Evolutionary conservation across 345 rosid genomes (phyloP).

Genomic region (Trapa bicornis): DNA sequence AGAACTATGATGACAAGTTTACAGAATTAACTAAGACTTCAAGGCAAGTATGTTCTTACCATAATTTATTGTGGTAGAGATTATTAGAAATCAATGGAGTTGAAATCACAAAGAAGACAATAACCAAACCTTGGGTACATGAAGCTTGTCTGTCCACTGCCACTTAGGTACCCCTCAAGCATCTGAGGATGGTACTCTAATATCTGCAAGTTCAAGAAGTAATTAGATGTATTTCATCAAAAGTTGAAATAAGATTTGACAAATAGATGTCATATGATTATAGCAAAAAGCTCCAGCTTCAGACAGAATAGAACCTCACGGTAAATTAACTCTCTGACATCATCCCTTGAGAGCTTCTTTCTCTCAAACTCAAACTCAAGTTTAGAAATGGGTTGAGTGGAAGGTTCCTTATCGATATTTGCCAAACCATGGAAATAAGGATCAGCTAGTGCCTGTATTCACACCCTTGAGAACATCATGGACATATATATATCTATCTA

Average conservation of each 20-base stretch:
- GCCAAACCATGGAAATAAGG: conserved; percentile 80
- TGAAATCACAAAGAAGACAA: neutral
- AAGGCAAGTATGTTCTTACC: neutral
- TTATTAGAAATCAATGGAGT: neutral
- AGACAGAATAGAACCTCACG: conserved; percentile 55
- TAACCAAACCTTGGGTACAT: conserved; percentile 80
- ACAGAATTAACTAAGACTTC: neutral
- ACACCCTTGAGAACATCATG: conserved; percentile 8
- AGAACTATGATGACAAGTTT: conserved; percentile 39
- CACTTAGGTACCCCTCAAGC: conserved; percentile 87
- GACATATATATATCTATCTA: neutral
- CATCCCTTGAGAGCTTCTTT: conserved; percentile 82
- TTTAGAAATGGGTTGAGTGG: conserved; percentile 86
- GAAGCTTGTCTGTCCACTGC: conserved; percentile 92
- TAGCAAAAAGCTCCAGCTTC: neutral
- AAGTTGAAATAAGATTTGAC: neutral
- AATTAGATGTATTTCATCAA: neutral
- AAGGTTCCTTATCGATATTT: conserved; percentile 81
- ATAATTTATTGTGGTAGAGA: neutral
- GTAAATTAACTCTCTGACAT: conserved; percentile 91
- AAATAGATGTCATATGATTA: neutral
- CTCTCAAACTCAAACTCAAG: conserved; percentile 97
- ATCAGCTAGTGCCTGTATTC: conserved; percentile 76
- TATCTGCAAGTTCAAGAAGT: conserved; percentile 37
- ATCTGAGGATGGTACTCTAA: conserved; percentile 96